Conservation (phyloP, 176 grass and related monocot genomes). For the bread wheat (Triticum aestivum) region IWGSC_CS_RefSeq_v2.1 NC_057808.1:344536785-344537284, state of each 20-base stretch:
- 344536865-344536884: conserved; percentile 97
- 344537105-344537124: conserved; percentile 89
- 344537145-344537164: conserved; percentile 68
- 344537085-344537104: conserved; percentile 91
- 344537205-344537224: conserved; percentile 56
- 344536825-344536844: conserved; percentile 73
- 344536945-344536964: conserved; percentile 59
- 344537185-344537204: conserved; percentile 56
- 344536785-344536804: conserved; percentile 92
- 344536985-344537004: conserved; percentile 22
- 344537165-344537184: conserved; percentile 74
- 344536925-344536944: conserved; percentile 82
- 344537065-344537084: conserved; percentile 87
- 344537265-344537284: not conserved
- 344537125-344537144: conserved; percentile 96
- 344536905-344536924: conserved; percentile 83
- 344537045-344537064: conserved; percentile 87
- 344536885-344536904: conserved; percentile 84
- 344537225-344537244: not conserved
- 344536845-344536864: conserved; percentile 78
- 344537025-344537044: conserved; percentile 72
- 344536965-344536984: conserved; percentile 47
- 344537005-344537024: conserved; percentile 59
- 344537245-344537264: not conserved
- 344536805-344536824: conserved; percentile 81